Evolutionary conservation across 2,329 filamentous ascomycete genomes (phyloP), one percentile per base, ranked within the genome.

Genomic region (Alternaria longipes): DNA sequence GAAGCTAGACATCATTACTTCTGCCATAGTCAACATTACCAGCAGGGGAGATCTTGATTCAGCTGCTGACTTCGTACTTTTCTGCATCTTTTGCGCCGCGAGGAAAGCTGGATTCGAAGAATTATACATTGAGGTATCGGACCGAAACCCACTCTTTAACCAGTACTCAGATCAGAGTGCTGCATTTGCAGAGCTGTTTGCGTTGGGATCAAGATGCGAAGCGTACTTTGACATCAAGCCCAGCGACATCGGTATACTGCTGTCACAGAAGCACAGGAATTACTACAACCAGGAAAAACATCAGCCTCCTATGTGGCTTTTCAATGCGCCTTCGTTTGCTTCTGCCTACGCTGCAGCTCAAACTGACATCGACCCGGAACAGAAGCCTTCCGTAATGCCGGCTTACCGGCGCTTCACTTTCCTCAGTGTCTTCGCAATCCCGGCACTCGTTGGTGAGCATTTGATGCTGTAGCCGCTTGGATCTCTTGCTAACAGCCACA

Each of bases 141-240:
- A 89, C 68, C 81, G 86, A 8, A 89, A 88, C 66, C 87, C 86
- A 0, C 78, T 89, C 9, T 87, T 88, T 73, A 85, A 88, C 55
- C 81, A 84, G 20, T 87, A 88, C 57, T 80, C 86, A 2, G 87
- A 89, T 58, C 87, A 90, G 72, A 87, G 87, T 14, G 87, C 86
- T 32, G 86, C 86, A 7, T 89, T 89, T 67, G 84, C 87, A 1
- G 87, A 89, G 70, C 83, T 88, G 0, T 89, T 88, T 74, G 87
- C 86, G 0, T 78, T 89, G 2, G 87, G 87, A 1, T 89, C 87
- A 4, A 84, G 87, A 55, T 90, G 87, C 68, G 86, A 89, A 61
- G 81, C 84, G 1, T 89, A 89, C 68, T 88, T 89, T 59, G 86
- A 87, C 60, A 82, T 89, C 50, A 71, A 68, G 42, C 78, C 73